Percentiles rank a stretch among this genome's conserved stretches.
These are phyloP conservation scores for Phaeolepiota aurea DNA, from an alignment of 768 basidiomycete genomes.

Conservation along the genomic window DNA sequence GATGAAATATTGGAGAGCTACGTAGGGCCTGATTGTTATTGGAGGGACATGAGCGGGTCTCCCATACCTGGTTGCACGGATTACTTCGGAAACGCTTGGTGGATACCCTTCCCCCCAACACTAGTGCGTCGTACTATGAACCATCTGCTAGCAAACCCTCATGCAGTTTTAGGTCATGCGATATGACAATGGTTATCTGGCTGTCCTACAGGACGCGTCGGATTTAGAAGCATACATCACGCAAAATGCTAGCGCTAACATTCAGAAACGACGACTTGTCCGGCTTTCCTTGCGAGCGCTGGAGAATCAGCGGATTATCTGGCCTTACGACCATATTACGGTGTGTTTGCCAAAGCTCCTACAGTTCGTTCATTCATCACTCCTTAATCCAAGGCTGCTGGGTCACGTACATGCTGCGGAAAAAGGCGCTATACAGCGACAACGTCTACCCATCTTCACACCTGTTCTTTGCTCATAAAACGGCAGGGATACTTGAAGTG, in stretches of 20 bases:
- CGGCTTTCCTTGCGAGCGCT: constrained; percentile 58
- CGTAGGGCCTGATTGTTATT: constrained; percentile 70
- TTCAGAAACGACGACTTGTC: constrained; percentile 44
- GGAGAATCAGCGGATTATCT: constrained; percentile 51
- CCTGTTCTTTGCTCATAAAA: constrained; percentile 41
- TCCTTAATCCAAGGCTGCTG: constrained; percentile 30
- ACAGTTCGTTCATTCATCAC: constrained; percentile 1
- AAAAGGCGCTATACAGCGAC: constrained; percentile 42
- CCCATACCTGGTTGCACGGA: constrained; percentile 27
- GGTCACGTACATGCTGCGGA: constrained; percentile 37
- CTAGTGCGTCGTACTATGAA: constrained; percentile 29
- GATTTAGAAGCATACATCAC: constrained; percentile 51
- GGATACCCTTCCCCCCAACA: constrained; percentile 73
- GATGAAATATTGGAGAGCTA: constrained; percentile 46
- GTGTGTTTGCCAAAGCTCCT: constrained; percentile 21
- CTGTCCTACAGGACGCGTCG: constrained; percentile 33
- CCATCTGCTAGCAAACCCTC: constrained; percentile 1
- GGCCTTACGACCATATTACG: constrained; percentile 55
- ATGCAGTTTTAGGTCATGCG: constrained; percentile 44
- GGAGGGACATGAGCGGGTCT: constrained; percentile 30
- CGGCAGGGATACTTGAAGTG: constrained; percentile 43
- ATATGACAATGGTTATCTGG: constrained; percentile 53
- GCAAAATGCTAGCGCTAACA: constrained; percentile 48
- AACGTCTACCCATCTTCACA: constrained; percentile 34
- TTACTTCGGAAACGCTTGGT: constrained; percentile 73